Evolutionary conservation across 345 rosid genomes (phyloP), one percentile per base, ranked within the genome.

Genomic region (Adansonia digitata): DNA sequence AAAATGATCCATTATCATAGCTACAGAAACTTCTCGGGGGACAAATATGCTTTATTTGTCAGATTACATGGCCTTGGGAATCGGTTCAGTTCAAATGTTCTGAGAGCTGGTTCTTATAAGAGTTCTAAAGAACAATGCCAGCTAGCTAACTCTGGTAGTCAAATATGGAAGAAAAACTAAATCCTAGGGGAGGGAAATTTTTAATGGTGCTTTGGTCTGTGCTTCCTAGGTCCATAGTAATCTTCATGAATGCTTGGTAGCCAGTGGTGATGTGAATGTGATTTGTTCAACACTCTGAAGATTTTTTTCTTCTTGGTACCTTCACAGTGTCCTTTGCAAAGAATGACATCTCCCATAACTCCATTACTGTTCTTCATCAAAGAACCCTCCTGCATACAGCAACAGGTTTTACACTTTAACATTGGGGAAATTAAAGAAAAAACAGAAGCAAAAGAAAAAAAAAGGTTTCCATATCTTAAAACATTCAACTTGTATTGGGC

Each of bases 241-340:
- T 91, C 91, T 85, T 89, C 91, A 24, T 89, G 90, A 72, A 89
- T 77, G 78, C 75, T 83, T 40, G 92, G 92, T 56, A 84, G 55
- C 73, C 64, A 69, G 55, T 78, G 82, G 0, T 77, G 61, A n/a
- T 57, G 63, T 27, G 63, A 57, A n/a, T n/a, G n/a, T 61, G 81
- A 70, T 74, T 69, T 79, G 69, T 63, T 75, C 22, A 34, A 61
- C 10, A 67, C 71, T 75, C 42, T 75, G 69, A 74, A 71, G 63
- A 49, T 77, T 63, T 49, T 77, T 34, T 60, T 69, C 80, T 77
- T 82, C 81, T 68, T 69, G 60, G 59, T 82, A 82, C 85, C 82
- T 78, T 69, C 9, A 60, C 67, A 72, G 6, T 63, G 74, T 53
- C 51, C 73, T 59, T 46, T 77, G 81, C 81, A 77, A 40, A 53